Base-by-base conservation (phyloP, 371 early-diverging fungal species). In the Mortierella sp. region DNA sequence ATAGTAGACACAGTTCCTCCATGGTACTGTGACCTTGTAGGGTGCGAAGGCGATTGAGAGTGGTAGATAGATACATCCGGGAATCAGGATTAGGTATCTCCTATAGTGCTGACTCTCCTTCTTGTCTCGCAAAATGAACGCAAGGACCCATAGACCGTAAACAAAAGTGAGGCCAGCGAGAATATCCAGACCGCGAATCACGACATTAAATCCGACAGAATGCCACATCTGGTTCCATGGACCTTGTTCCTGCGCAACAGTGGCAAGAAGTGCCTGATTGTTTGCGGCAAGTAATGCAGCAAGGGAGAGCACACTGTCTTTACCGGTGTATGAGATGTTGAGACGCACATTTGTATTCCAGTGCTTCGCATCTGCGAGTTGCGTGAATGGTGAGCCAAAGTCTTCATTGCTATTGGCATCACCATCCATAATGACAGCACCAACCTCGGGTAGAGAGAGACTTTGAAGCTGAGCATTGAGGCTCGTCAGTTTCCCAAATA, bases 11-110 rank as follows among this genome's bases (percentile, higher is more conserved):
- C 69, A 64, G 24, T 76, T 76, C 27, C 76, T 56, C 76, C 76
- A 76, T 0, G 70, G 70, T 1, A 76, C 64, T 0, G 60, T 60
- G n/a, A 64, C 64, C 62, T 69, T 76, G 65, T 76, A 76, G 0
- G 76, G 76, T 8, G 76, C 76, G 56, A 76, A 76, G 44, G 70
- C 65, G n/a, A 76, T 69, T 21, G 76, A 76, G 24, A 76, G 44
- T n/a, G 76, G 76, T 41, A 76, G 28, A 19, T 69, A 76, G 49
- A 76, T 43, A 34, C 69, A 64, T 0, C 76, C 76, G 1, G 76
- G 76, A 31, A 65, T 52, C 32, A 76, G 56, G 46, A 64, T 61
- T 34, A 64, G 19, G 27, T 64, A 76, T 11, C 76, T 61, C 0
- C 61, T 55, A n/a, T 21, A 52, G 31, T 76, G 64, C 49, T 69